These are phyloP conservation scores for Pythium brachiatum DNA, from an alignment of 352 stramenopile species.

Conservation along the genomic window DNA sequence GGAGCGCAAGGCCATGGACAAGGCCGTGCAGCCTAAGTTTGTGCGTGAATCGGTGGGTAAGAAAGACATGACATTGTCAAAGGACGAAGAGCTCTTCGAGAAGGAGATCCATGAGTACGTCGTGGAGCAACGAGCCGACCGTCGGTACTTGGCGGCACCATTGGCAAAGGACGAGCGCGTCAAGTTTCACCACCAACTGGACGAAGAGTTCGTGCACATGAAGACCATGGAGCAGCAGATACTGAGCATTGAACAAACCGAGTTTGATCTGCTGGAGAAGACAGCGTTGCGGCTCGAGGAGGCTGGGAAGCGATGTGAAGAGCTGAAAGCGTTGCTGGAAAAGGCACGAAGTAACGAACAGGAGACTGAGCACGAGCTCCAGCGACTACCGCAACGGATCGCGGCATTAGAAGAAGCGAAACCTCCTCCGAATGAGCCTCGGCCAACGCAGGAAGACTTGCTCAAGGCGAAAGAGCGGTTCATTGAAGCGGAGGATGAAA, in stretches of 20 bases:
- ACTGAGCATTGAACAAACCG: constrained; percentile 48
- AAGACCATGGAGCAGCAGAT: constrained; percentile 50
- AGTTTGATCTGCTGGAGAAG: constrained; percentile 73
- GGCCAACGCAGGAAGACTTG: constrained; percentile 41
- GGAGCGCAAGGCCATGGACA: constrained; percentile 33
- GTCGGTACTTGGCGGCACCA: constrained; percentile 44
- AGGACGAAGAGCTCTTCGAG: constrained; percentile 55
- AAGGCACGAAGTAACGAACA: constrained; percentile 34
- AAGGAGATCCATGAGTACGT: constrained; percentile 54
- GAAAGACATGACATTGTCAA: constrained; percentile 50
- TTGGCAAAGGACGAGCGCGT: constrained; percentile 42
- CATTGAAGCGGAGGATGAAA: constrained; percentile 26
- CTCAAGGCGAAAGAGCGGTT: constrained; percentile 33
- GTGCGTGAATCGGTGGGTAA: constrained; percentile 47
- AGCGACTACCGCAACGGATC: constrained; percentile 28
- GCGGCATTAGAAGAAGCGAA: constrained; percentile 27
- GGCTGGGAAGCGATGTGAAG: constrained; percentile 32
- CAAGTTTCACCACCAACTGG: constrained; percentile 33
- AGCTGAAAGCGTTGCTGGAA: constrained; percentile 33
- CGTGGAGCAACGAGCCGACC: constrained; percentile 38
- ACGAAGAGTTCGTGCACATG: constrained; percentile 64
- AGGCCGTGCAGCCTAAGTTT: constrained; percentile 35
- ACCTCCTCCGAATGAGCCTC: constrained; percentile 25
- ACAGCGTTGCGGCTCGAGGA: constrained; percentile 53
- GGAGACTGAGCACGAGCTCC: constrained; percentile 32